Base-by-base conservation (phyloP, 2,329 filamentous ascomycete genomes). In the Cercospora berteroae region DNA sequence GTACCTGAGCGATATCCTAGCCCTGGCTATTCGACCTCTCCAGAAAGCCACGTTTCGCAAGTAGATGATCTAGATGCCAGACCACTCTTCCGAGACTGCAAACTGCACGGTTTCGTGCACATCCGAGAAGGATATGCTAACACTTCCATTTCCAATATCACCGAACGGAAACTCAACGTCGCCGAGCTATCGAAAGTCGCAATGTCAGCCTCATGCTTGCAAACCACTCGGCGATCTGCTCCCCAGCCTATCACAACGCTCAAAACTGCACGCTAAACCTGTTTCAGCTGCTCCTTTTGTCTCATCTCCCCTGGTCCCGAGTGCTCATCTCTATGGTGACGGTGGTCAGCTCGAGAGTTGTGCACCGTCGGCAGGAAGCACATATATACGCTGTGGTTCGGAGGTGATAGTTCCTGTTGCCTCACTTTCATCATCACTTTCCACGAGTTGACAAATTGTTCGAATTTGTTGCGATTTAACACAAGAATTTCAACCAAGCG, bases 191-290 rank as follows among this genome's bases (percentile, higher is more conserved):
- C 48, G 48, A 3, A 52, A 52, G 48, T 27, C 25, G 27, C n/a
- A 36, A 33, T 58, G 55, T 58, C 55, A 58, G 55, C 55, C 55
- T 58, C 27, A 58, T 58, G 25, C 55, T 36, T 58, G 55, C 23
- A 16, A 55, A 55, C 18, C 18, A 50, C 23, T 57, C 16, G 25
- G 16, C 55, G 31, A 20, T 18, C 55, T 20, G 27, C n/a, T 58
- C 27, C 55, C 31, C 55, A 58, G 31, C 55, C 55, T 58, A 58
- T 58, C 55, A 58, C 27, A 36, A 31, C 55, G 31, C 29, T 58
- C 27, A 36, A 20, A 52, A 33, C n/a, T 18, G n/a, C 3, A 18
- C 55, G 27, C 55, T 58, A 58, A 36, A 23, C 55, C 55, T 36
- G 55, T 58, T 56, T 4, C n/a, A n/a, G 31, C 27, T 20, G 27